Percentiles rank a stretch among this genome's conserved stretches.
Evolutionary conservation across 1,139 yeast genomes (phyloP).

Genomic region (Arxiozyma slooffiae): DNA sequence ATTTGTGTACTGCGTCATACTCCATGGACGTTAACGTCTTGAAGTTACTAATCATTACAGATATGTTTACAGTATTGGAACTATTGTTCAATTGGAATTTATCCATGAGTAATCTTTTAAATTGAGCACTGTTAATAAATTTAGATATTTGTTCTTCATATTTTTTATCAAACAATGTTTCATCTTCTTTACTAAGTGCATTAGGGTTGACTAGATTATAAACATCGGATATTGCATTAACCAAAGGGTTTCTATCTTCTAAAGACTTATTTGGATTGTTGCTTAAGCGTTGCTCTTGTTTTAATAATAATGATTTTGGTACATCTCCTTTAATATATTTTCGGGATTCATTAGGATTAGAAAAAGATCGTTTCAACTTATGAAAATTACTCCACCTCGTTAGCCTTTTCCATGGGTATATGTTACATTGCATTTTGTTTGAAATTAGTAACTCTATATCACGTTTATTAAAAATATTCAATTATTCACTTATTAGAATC

Average conservation of each 20-base stretch:
- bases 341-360: background rate
- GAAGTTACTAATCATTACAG: conserved; percentile 9
- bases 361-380: background rate
- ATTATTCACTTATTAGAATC: background rate
- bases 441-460: no score
- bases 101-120: conserved; percentile 8
- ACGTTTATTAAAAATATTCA: background rate
- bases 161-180: conserved; percentile 9
- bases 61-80: conserved; percentile 5
- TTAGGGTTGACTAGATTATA: conserved; percentile 19
- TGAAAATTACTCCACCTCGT: background rate
- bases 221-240: conserved; percentile 19
- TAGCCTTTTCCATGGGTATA: no score
- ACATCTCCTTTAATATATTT: background rate
- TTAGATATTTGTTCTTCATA: conserved; percentile 7
- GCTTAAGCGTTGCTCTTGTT: conserved; percentile 8
- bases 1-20: conserved; percentile 11
- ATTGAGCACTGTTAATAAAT: conserved; percentile 12
- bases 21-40: conserved; percentile 11
- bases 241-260: conserved; percentile 11
- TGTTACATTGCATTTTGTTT: background rate
- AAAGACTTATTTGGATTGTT: conserved; percentile 4
- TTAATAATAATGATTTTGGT: conserved; percentile 9
- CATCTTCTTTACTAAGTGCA: conserved; percentile 20
- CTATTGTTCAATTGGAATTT: conserved; percentile 9